Percentiles rank a stretch among this genome's conserved stretches.
phyloP scores from a whole-genome alignment of 345 rosid species.

The Pistacia integerrima region DNA sequence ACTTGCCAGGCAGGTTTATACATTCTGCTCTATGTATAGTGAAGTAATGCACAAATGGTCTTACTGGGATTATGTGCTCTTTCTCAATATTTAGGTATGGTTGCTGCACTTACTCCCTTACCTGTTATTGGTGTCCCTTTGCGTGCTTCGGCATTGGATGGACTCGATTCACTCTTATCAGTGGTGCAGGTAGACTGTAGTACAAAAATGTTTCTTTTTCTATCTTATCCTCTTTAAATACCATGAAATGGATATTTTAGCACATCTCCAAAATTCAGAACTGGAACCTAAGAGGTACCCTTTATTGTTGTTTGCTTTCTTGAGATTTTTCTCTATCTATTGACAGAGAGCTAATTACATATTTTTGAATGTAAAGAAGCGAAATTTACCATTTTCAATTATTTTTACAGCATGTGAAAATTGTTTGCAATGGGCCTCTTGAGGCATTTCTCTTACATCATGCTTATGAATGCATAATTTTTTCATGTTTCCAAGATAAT shows the following conservation, averaged over 20 bases:
- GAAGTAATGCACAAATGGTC: neutral
- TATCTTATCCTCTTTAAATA: neutral
- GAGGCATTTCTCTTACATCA: too few relatives aligned
- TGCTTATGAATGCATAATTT: too few relatives aligned
- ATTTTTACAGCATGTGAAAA: neutral
- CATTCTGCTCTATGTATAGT: neutral
- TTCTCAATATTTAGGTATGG: slow-evolving; percentile 68
- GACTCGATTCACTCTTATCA: slow-evolving; percentile 88
- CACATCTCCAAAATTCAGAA: neutral
- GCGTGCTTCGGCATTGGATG: slow-evolving; percentile 76
- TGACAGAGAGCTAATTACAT: neutral
- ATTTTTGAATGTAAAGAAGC: neutral
- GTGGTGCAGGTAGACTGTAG: slow-evolving; percentile 64
- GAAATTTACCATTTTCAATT: neutral
- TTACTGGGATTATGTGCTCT: neutral
- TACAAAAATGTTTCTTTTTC: too few relatives aligned
- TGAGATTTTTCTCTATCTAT: too few relatives aligned
- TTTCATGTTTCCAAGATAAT: too few relatives aligned
- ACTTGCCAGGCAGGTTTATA: slow-evolving; percentile 68
- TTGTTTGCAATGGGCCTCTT: too few relatives aligned
- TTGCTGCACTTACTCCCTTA: slow-evolving; percentile 88
- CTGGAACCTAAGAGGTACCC: neutral
- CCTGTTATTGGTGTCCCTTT: slow-evolving; percentile 94
- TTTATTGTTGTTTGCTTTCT: neutral
- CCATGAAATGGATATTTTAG: neutral